phyloP scores from a whole-genome alignment of 75 land plant species.

The Pinus tabuliformis region DNA sequence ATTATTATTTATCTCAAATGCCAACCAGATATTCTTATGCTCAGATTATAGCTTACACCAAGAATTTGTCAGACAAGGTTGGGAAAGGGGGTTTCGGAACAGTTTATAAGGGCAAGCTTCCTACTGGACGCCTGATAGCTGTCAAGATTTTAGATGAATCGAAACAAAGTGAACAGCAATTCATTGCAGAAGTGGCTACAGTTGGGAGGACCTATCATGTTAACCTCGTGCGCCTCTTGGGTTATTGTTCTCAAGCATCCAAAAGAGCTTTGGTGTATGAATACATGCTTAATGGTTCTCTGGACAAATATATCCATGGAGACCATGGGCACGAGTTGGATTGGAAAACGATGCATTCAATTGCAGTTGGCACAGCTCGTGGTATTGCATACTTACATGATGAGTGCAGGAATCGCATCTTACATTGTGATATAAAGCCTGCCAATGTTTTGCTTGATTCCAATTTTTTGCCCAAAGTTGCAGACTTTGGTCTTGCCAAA shows the following conservation, averaged over 20 bases:
- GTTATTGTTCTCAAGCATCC: conserved; percentile 11
- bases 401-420: neutral
- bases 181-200: conserved; percentile 78
- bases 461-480: neutral
- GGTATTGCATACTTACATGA: neutral
- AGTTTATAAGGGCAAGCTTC: conserved; percentile 64
- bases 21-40: conserved; percentile 12
- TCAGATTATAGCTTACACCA: conserved; percentile 14
- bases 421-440: conserved; percentile 4
- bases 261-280: conserved; percentile 22
- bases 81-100: conserved; percentile 83
- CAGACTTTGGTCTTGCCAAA: conserved; percentile 20
- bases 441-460: neutral
- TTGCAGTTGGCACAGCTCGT: neutral
- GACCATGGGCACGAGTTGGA: neutral
- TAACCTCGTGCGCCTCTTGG: conserved; percentile 61
- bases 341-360: neutral
- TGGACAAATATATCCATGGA: conserved; percentile 20
- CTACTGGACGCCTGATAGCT: conserved; percentile 53
- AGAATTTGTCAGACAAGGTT: conserved; percentile 43
- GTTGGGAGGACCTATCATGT: conserved; percentile 84
- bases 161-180: conserved; percentile 86
- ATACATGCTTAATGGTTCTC: conserved; percentile 24
- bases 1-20: neutral
- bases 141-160: conserved; percentile 80